Evolutionary conservation across 108 stramenopile genomes (phyloP), one percentile per base, ranked within the genome.

Genomic region (Discostella stelligeroides): DNA sequence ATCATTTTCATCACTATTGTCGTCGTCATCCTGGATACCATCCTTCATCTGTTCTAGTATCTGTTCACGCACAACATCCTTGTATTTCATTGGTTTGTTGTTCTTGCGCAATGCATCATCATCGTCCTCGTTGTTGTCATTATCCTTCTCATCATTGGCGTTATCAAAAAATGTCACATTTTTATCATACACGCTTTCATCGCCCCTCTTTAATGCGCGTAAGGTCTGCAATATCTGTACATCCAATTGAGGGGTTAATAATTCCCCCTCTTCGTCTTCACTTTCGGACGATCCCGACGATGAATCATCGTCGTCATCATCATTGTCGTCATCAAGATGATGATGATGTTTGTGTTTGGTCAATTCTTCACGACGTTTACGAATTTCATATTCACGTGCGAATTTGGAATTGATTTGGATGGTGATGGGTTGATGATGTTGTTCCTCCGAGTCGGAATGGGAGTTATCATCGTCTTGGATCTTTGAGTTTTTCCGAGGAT

Each of bases 21-120:
- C 68, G 25, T 54, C 71, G 17, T 14, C 61, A 21, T 23, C 82
- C 68, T 11, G 70, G 63, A 10, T 43, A 10, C 73, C 82, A 15
- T 82, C 76, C 27, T 58, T 75, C 82, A 96, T 94, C 62, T 96
- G 83, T 47, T 96, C 90, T 29, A 99, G 71, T 40, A 98, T 89
- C 79, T 98, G 96, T 60, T 96, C 91, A 21, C 99, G 84, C 7
- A 97, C 72, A 34, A 99, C 88, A 77, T 99, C 99, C 73, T 97
- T 98, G 89, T 91, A 97, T 7, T 68, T 75, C 81, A 82, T 87
- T 50, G 63, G 79, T 56, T 83, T 63, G 23, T 27, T 30, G 1
- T 43, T 59, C n/a, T 62, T 28, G 18, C 72, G 25, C 20, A 30
- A 60, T 13, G 61, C 62, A 11, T 63, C 46, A 24, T 74, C 70